A percentile compares a stretch with the other conserved stretches of the same genome.
Conservation (phyloP, 768 basidiomycete genomes). For the Psilocybe subaeruginosa region DNA sequence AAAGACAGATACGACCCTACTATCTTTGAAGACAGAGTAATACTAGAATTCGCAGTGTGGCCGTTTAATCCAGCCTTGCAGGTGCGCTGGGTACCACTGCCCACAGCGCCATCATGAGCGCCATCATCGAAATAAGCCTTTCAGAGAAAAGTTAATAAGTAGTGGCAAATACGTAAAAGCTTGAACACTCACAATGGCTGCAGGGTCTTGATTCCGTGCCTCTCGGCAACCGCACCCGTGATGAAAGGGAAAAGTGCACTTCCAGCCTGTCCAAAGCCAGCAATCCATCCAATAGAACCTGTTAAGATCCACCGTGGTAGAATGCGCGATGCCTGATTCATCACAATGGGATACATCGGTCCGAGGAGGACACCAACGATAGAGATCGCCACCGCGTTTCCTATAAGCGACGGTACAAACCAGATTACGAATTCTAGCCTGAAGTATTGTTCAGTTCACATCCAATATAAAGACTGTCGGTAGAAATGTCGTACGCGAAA, state of each 20-base stretch:
- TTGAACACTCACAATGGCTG: slow-evolving; percentile 53
- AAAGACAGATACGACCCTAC: too few species aligned
- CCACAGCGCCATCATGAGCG: slow-evolving; percentile 56
- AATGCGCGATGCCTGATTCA: slow-evolving; percentile 70
- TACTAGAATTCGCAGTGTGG: neutral
- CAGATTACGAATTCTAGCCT: slow-evolving; percentile 68
- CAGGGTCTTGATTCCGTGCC: slow-evolving; percentile 59
- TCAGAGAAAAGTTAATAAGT: neutral
- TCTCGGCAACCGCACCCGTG: slow-evolving; percentile 67
- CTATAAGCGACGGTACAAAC: slow-evolving; percentile 68
- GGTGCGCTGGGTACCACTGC: slow-evolving; percentile 42
- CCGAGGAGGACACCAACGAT: slow-evolving; percentile 72
- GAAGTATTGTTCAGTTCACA: neutral
- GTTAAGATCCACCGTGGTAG: slow-evolving; percentile 73
- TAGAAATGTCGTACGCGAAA: slow-evolving; percentile 29
- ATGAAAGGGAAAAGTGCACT: slow-evolving; percentile 75
- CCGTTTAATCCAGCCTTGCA: neutral
- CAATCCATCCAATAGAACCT: slow-evolving; percentile 69
- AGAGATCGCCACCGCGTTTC: slow-evolving; percentile 64
- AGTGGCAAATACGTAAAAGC: neutral
- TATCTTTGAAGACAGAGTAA: neutral
- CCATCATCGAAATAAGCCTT: slow-evolving; percentile 66
- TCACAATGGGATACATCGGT: slow-evolving; percentile 73
- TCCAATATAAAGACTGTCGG: too few species aligned
- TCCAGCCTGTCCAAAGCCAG: slow-evolving; percentile 71